phyloP scores from a whole-genome alignment of 352 stramenopile species.

The Pythium apleroticum region DNA sequence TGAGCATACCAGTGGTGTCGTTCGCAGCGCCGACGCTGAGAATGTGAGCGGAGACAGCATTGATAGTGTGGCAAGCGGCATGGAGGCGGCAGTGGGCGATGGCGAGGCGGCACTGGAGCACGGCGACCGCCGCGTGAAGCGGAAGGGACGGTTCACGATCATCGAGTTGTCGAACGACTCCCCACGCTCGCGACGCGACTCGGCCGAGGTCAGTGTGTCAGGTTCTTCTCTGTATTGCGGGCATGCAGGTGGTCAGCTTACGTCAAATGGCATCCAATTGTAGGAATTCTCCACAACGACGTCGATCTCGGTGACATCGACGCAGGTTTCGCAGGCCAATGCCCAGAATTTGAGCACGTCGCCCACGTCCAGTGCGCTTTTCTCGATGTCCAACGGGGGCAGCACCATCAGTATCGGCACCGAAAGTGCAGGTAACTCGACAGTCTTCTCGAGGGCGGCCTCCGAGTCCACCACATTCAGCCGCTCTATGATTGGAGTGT shows the following conservation, averaged over 20 bases:
- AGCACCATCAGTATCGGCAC: constrained; percentile 3
- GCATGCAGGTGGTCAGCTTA: not conserved
- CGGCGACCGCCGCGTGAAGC: constrained; percentile 46
- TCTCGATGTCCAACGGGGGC: not conserved
- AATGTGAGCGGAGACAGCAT: not conserved
- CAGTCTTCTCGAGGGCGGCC: constrained; percentile 15
- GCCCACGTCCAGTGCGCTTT: not conserved
- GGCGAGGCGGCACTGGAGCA: not conserved
- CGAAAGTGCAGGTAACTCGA: constrained; percentile 6
- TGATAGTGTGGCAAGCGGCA: not conserved
- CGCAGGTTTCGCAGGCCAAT: constrained; percentile 30
- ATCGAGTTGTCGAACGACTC: constrained; percentile 74
- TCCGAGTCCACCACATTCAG: constrained; percentile 20
- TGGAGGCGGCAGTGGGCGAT: not conserved
- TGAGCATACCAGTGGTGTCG: constrained; percentile 17
- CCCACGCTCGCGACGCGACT: constrained; percentile 47
- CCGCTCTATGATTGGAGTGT: constrained; percentile 14
- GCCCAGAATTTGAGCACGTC: constrained; percentile 19
- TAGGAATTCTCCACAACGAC: constrained; percentile 55
- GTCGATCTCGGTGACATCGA: constrained; percentile 41
- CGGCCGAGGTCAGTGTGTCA: constrained; percentile 46
- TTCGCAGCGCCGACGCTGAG: not conserved
- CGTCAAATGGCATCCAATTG: not conserved
- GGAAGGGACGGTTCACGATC: constrained; percentile 83
- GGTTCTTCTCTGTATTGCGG: too few relatives aligned